A percentile compares a stretch with the other conserved stretches of the same genome.
Conservation (phyloP, 1,284 basidiomycete genomes). For the Lentinula novae-zelandiae region DNA sequence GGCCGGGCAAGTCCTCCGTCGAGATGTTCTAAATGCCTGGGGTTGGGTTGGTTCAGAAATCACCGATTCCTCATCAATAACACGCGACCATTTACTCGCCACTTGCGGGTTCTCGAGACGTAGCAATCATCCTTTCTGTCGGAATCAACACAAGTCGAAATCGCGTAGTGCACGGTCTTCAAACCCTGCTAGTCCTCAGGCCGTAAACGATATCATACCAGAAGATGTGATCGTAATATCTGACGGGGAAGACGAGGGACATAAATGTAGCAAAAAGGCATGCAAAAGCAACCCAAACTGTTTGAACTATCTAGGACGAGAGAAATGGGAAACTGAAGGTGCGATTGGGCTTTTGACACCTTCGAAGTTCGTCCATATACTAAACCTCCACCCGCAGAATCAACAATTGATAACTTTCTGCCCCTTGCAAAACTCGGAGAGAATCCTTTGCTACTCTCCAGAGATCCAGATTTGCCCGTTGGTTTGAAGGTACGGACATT, state of each 20-base stretch:
- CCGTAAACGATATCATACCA: conserved; percentile 37
- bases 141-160: conserved; percentile 45
- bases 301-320: conserved; percentile 81
- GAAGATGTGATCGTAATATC: conserved; percentile 68
- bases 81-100: conserved; percentile 56
- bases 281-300: conserved; percentile 81
- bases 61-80: conserved; percentile 51
- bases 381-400: not conserved
- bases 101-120: conserved; percentile 63
- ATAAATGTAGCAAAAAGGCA: conserved; percentile 51
- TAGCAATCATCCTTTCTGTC: conserved; percentile 47
- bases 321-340: conserved; percentile 71
- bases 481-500: conserved; percentile 61
- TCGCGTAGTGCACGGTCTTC: not conserved
- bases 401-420: conserved; percentile 45
- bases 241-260: conserved; percentile 49
- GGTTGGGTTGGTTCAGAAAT: conserved; percentile 75
- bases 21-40: conserved; percentile 57
- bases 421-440: conserved; percentile 48
- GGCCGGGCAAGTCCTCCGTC: conserved; percentile 59
- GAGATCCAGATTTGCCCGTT: conserved; percentile 61
- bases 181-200: not conserved
- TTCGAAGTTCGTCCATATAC: not conserved
- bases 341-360: conserved; percentile 15
- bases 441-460: conserved; percentile 47